Base-by-base conservation (phyloP, 2,329 filamentous ascomycete genomes). In the Microdochium nivale region DNA sequence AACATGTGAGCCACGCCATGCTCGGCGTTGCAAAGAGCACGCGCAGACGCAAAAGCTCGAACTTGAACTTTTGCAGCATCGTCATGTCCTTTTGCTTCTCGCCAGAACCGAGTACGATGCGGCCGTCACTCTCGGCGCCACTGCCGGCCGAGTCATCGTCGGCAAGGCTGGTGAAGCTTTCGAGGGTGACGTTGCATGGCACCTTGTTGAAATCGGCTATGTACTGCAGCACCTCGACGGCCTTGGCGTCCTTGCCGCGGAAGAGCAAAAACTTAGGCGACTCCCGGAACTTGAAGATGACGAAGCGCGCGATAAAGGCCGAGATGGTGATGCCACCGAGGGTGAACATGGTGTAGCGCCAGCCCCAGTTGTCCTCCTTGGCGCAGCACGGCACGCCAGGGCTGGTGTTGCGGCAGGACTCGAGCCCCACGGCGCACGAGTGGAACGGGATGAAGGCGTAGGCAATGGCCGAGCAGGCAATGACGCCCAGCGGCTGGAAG, bases 221-320 rank as follows among this genome's bases (percentile, higher is more conserved):
- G 59, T 78, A 73, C 51, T 81, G 75, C 2, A 83, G 71, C 2
- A 80, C 68, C 1, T 68, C 58, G 21, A 82, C 73, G 0, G 79
- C 79, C 49, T 80, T 70, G 10, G 69, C 69, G 52, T 82, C 75
- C 16, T 65, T 66, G 0, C 77, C 78, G 55, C 76, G 75, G 21
- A 76, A 74, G 70, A 82, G 77, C 13, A 81, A 67, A 53, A 71
- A 82, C 54, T 82, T 82, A 1, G 79, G 79, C 0, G 74, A 77
- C 57, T 83, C 79, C 55, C 73, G 78, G 47, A 83, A 75, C 10
- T 69, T 76, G 61, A 83, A 83, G 54, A 75, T 68, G 8, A 75
- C 61, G 55, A 79, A 80, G n/a, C 80, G 78, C 14, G 75, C 56
- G 30, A 76, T 54, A 53, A 80, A 83, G 67, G 81, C 77, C 44